phyloP scores from a whole-genome alignment of 2,329 filamentous ascomycete genomes.

The Neurospora sp. region DNA sequence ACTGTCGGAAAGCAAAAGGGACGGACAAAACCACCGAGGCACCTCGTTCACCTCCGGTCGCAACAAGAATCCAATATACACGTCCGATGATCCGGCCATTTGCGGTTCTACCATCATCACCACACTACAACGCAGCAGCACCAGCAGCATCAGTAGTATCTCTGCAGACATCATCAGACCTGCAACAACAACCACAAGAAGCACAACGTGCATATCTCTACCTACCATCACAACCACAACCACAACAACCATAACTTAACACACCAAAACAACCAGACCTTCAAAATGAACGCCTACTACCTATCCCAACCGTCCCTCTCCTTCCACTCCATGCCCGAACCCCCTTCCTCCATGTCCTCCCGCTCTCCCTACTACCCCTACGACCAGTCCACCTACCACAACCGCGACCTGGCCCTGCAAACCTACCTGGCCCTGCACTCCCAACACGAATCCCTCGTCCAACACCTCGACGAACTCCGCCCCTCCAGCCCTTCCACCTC shows the following conservation, averaged over 20 bases:
- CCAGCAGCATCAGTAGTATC: neutral
- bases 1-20: neutral
- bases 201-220: neutral
- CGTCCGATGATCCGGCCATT: neutral
- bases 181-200: neutral
- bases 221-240: neutral
- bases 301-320: neutral
- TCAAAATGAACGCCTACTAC: neutral
- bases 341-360: neutral
- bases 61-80: neutral
- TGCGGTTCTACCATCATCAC: neutral
- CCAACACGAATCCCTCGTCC: constrained; percentile 43
- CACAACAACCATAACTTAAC: neutral
- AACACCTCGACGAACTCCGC: constrained; percentile 42
- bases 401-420: constrained; percentile 40
- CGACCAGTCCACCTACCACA: constrained; percentile 13
- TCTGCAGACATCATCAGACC: neutral
- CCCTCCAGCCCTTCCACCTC: constrained; percentile 47
- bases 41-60: neutral
- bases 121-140: neutral
- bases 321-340: neutral
- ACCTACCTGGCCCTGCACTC: constrained; percentile 44
- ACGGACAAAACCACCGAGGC: neutral
- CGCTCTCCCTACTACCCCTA: constrained; percentile 1
- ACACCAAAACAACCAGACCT: neutral